Percentiles rank a stretch among this genome's conserved stretches.
phyloP scores from a whole-genome alignment of 805 yeast genomes.

The Gaillardinia entomophila region DNA sequence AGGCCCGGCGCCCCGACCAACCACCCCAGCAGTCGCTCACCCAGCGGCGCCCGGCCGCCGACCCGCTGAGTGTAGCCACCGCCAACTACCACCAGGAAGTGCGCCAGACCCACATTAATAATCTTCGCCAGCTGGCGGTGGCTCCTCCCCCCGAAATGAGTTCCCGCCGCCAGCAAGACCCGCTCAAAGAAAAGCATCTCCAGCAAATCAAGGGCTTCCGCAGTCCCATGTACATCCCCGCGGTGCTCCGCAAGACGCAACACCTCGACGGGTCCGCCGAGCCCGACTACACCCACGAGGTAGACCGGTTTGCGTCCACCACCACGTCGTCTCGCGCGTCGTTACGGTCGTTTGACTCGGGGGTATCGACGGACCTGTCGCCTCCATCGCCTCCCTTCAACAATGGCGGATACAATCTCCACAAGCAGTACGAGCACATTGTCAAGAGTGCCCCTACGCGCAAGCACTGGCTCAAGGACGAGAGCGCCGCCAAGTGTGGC shows the following conservation, averaged over 20 bases:
- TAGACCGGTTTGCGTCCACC: background rate
- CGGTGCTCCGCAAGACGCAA: slow-evolving; percentile 57
- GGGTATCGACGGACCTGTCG: slow-evolving; percentile 20
- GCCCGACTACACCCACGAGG: background rate
- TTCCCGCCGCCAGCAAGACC: slow-evolving; percentile 1
- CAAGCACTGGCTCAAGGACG: slow-evolving; percentile 73
- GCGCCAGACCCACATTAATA: slow-evolving; percentile 8
- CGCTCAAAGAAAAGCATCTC: slow-evolving; percentile 24
- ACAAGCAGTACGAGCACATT: slow-evolving; percentile 19
- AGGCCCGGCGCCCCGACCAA: background rate
- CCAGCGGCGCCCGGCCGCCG: background rate
- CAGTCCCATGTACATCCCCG: slow-evolving; percentile 86
- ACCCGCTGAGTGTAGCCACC: background rate
- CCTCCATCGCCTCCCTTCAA: slow-evolving; percentile 6
- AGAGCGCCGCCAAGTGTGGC: slow-evolving; percentile 55
- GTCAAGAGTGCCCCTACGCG: slow-evolving; percentile 44
- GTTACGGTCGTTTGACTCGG: slow-evolving; percentile 27
- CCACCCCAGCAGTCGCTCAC: background rate
- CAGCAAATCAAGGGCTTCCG: slow-evolving; percentile 77
- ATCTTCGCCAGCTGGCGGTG: slow-evolving; percentile 2
- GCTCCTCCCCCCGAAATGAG: background rate
- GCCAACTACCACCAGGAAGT: slow-evolving; percentile 12
- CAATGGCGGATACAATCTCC: slow-evolving; percentile 7
- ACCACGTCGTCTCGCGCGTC: slow-evolving; percentile 15
- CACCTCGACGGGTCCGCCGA: slow-evolving; percentile 6